Conservation (phyloP, 2,329 filamentous ascomycete genomes). For the Calonectria ilicicola region DNA sequence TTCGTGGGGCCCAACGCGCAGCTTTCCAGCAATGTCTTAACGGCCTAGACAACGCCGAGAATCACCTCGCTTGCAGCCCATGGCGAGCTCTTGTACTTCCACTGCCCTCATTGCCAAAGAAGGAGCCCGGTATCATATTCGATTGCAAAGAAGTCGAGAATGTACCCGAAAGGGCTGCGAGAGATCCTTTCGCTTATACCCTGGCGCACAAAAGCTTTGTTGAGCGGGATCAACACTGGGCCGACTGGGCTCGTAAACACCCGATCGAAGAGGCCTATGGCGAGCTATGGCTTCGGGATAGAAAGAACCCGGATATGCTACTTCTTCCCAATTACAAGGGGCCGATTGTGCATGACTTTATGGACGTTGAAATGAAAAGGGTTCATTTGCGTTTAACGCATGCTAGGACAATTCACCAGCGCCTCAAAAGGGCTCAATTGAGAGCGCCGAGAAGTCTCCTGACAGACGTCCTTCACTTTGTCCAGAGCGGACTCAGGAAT, state of each 20-base stretch:
- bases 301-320: conserved; percentile 35
- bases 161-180: conserved; percentile 36
- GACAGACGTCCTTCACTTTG: conserved; percentile 8
- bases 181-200: conserved; percentile 44
- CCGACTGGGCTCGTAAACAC: conserved; percentile 27
- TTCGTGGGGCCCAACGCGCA: conserved; percentile 58
- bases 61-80: conserved; percentile 48
- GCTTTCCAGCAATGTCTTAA: conserved; percentile 58
- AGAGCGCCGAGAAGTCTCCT: conserved; percentile 35
- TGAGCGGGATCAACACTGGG: conserved; percentile 35
- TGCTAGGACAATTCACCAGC: conserved; percentile 29
- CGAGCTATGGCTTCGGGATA: conserved; percentile 3
- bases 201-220: conserved; percentile 38
- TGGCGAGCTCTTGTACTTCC: conserved; percentile 54
- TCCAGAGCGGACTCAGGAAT: conserved; percentile 24
- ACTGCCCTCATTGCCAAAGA: conserved; percentile 19
- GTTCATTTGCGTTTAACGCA: conserved; percentile 23
- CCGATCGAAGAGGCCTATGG: conserved; percentile 32
- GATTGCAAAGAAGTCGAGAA: conserved; percentile 31
- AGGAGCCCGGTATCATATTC: conserved; percentile 40
- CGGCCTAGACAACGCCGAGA: conserved; percentile 52
- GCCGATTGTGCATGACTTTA: conserved; percentile 30
- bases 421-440: conserved; percentile 25
- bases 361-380: conserved; percentile 41
- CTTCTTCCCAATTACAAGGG: conserved; percentile 41